Percentiles rank a stretch among this genome's conserved stretches.
Evolutionary conservation across 208 protist species (phyloP).

Genomic region (Leptomonas pyrrhocoris): DNA sequence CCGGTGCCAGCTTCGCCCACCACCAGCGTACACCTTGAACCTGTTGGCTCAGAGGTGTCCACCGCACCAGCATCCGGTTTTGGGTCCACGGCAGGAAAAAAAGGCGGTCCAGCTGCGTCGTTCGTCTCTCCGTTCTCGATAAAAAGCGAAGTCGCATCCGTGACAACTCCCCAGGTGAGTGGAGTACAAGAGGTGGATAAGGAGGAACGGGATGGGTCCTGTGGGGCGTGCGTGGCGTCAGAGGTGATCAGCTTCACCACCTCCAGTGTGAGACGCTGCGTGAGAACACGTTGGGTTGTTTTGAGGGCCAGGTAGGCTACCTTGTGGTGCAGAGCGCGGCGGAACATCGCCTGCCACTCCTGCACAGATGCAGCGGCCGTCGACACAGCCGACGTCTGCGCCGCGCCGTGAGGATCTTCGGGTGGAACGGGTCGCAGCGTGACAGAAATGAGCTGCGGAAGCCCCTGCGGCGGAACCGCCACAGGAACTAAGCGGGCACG

Average conservation of each 20-base stretch:
- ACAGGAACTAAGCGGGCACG: conserved; percentile 16
- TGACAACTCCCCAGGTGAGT: conserved; percentile 28
- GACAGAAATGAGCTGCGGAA: conserved; percentile 18
- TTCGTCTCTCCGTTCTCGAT: neutral
- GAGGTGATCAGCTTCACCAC: conserved; percentile 25
- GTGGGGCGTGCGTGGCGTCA: neutral
- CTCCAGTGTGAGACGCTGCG: conserved; percentile 35
- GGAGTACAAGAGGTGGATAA: neutral
- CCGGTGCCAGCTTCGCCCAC: conserved; percentile 55
- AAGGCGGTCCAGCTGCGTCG: neutral
- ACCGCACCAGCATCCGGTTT: neutral
- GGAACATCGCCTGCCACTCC: conserved; percentile 47
- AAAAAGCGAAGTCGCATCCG: conserved; percentile 32
- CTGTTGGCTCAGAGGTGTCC: neutral
- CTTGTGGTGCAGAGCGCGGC: conserved; percentile 35
- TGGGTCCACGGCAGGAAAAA: neutral
- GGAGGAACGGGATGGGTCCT: neutral
- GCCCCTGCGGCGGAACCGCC: neutral
- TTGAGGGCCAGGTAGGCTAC: conserved; percentile 41
- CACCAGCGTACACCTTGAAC: conserved; percentile 31
- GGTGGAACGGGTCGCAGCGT: conserved; percentile 16
- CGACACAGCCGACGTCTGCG: neutral
- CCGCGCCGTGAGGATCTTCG: neutral
- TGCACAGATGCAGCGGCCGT: conserved; percentile 14
- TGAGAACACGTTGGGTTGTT: conserved; percentile 33